phyloP scores from a whole-genome alignment of 352 stramenopile species.

The Phytophthora tubulina region DNA sequence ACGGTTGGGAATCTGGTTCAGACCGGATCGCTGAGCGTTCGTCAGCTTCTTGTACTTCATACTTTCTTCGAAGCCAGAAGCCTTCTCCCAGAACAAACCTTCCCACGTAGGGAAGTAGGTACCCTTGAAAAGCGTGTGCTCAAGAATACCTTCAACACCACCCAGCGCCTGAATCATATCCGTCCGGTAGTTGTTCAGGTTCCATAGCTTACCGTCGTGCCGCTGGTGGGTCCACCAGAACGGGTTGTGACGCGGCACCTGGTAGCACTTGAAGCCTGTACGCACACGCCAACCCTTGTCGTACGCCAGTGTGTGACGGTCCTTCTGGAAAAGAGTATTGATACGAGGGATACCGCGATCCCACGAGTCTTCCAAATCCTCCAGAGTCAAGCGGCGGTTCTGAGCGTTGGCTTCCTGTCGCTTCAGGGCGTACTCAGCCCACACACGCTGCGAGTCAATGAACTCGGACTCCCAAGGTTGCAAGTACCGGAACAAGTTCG shows the following conservation, averaged over 20 bases:
- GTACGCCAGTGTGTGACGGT: constrained; percentile 99
- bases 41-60: constrained; percentile 99
- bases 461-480: constrained; percentile 99
- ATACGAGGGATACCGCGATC: constrained; percentile 98
- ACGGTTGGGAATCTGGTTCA: constrained; percentile 99
- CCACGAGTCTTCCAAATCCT: constrained; percentile 99
- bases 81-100: constrained; percentile 99
- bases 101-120: constrained; percentile 99
- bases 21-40: constrained; percentile 98
- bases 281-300: constrained; percentile 99
- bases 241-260: constrained; percentile 97
- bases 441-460: constrained; percentile 99
- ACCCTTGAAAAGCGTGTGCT: constrained; percentile 99
- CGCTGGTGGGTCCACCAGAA: constrained; percentile 99
- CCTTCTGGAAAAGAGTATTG: constrained; percentile 97
- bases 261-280: constrained; percentile 99
- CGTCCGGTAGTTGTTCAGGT: constrained; percentile 99
- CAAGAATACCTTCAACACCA: constrained; percentile 99
- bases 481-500: constrained; percentile 99
- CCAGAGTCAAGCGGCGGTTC: constrained; percentile 98
- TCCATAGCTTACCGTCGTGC: constrained; percentile 99
- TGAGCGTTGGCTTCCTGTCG: constrained; percentile 99
- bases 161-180: constrained; percentile 99
- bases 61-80: constrained; percentile 94
- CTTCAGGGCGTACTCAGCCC: constrained; percentile 99